Evolutionary conservation across 257 asterid genomes (phyloP), one percentile per base, ranked within the genome.

Genomic region (Verbena officinalis): DNA sequence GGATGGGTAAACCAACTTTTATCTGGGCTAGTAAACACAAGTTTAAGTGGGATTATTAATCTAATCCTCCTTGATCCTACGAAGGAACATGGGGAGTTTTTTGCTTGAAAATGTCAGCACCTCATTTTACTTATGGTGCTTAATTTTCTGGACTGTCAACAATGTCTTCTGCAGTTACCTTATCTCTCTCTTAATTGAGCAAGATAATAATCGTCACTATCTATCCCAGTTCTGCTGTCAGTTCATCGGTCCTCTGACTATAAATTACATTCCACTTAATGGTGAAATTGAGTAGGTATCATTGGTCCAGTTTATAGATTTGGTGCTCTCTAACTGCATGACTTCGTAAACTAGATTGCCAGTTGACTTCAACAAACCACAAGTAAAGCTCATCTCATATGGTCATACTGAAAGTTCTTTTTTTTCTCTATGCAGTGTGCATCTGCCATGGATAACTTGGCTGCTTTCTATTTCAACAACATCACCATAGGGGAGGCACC

Each of bases 381-480:
- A 9, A 36, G 3, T 55, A 24, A 61, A 48, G 42, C 59, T 49
- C 34, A 9, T 68, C 50, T 54, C 74, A 53, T n/a, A n/a, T 13
- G 22, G 58, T 52, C 49, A 16, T 30, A 59, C 70, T 57, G 73
- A 77, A 40, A 45, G 30, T 51, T 43, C 45, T 20, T 27, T 12
- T 62, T 68, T 73, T 59, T 22, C 21, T 33, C 9, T 31, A 36
- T 55, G 54, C 89, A 93, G 99, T 93, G 96, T 72, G 96, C 99
- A 64, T 78, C 92, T 57, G 95, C 99, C 12, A 80, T 93, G 17
- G 97, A 93, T 72, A 83, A 84, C 81, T 71, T 93, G 83, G 99
- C 95, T 55, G 80, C 92, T 51, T 90, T 73, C 80, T 93, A 93
- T 82, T 90, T 93, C 77, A 87, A 83, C 68, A 82, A 86, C 75